Evolutionary conservation across 2,329 filamentous ascomycete species (phyloP), one percentile per base, ranked within the genome.

Genomic region (Claviceps sp.): DNA sequence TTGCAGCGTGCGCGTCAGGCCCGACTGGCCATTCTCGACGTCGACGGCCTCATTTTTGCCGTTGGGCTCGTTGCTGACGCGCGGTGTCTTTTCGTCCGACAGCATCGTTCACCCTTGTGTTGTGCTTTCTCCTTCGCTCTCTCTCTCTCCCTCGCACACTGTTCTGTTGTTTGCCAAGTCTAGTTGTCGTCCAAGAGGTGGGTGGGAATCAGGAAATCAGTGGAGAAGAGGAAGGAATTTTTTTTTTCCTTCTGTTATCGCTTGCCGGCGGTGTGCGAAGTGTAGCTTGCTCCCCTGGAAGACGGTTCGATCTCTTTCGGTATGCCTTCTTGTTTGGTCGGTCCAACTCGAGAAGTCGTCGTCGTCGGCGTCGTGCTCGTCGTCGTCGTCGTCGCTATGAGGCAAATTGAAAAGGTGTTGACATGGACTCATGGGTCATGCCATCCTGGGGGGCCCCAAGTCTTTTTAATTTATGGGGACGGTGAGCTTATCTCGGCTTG

Each of bases 1-100:
- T 48, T 59, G 55, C 42, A 72, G 64, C 53, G 64, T 60, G 6
- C 69, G 62, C 52, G 70, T 66, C 39, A 72, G 64, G 41, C 66
- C 64, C 3, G 56, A 50, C 40, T 59, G 55, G 50, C 65, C 68
- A 2, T 62, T 58, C 61, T 70, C 69, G 57, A 70, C 69, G 10
- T 50, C 48, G 17, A 34, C 22, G 24, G 24, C 45, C 37, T 50
- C 52, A 3, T 49, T 13, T 26, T 53, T 50, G 48, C 17, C 42
- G 10, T 44, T n/a, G 11, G 24, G 44, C 22, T 52, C 51, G 43
- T 50, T 47, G 52, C 43, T 48, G 47, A 46, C 26, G n/a, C 44
- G 47, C 5, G 39, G 51, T 24, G 47, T 49, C 47, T 52, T 54
- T 47, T 55, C 53, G 47, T 53, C 55, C 24, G 52, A 46, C 48